Conservation (phyloP, 768 basidiomycete genomes). For the Boletus pseudopeckii region DNA sequence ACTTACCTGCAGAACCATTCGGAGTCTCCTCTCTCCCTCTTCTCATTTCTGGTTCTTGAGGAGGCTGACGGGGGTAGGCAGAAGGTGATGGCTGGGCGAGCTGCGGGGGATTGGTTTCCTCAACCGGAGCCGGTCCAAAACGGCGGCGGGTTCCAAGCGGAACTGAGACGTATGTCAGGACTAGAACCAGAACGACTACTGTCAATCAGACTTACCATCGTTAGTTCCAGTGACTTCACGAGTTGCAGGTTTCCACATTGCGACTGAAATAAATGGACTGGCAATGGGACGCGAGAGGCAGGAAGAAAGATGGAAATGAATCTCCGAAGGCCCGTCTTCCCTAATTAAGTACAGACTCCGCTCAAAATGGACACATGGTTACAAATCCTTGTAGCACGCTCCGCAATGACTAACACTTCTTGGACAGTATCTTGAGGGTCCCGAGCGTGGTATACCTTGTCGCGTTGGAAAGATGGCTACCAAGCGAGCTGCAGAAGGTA, state of each 20-base stretch:
- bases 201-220: constrained; percentile 59
- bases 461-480: constrained; percentile 30
- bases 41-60: constrained; percentile 56
- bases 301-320: constrained; percentile 29
- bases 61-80: constrained; percentile 68
- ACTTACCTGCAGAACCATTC: constrained; percentile 76
- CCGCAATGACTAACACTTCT: constrained; percentile 7
- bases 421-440: not conserved
- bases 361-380: constrained; percentile 30
- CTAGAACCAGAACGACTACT: constrained; percentile 2
- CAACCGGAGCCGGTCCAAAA: constrained; percentile 84
- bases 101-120: constrained; percentile 79
- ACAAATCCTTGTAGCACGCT: constrained; percentile 17
- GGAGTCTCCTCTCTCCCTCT: constrained; percentile 69
- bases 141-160: constrained; percentile 87
- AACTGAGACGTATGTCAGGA: constrained; percentile 39
- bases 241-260: constrained; percentile 88
- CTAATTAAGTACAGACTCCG: constrained; percentile 31
- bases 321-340: constrained; percentile 28
- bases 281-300: constrained; percentile 9
- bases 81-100: constrained; percentile 85
- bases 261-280: constrained; percentile 35
- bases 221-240: constrained; percentile 91
- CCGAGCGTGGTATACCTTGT: not conserved
- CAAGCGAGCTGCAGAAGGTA: constrained; percentile 43